Evolutionary conservation across 2,329 filamentous ascomycete genomes (phyloP), one percentile per base, ranked within the genome.

Genomic region (Didymosphaeria variabile): DNA sequence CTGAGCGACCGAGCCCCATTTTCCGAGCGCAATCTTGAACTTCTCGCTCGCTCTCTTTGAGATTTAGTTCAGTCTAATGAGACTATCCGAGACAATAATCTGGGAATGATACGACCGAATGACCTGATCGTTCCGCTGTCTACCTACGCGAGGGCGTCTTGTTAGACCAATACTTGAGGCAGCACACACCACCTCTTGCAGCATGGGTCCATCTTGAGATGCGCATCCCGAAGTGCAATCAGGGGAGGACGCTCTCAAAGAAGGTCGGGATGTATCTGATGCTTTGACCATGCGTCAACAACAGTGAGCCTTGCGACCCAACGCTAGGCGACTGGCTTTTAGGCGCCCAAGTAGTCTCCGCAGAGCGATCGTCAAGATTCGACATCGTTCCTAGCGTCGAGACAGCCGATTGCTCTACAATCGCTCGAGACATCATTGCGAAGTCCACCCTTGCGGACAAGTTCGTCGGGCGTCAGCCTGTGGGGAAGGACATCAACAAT

Each of bases 271-370:
- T 7, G 29, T 32, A 34, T 40, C 13, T 45, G 7, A 40, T 38
- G 32, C 17, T 23, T 19, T 23, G 32, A 32, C 32, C 19, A 19
- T 2, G 32, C 8, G 19, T 52, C 32, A 17, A 34, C 10, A 19
- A 19, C 32, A 23, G 49, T 52, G 32, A 26, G 49, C 49, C 49
- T 52, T 38, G 32, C 49, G 32, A 21, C 32, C 34, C 34, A 40
- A 32, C 31, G 49, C 19, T 40, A 29, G 26, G 6, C 26, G 4
- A 34, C 17, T 36, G 32, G 9, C 5, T 15, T 19, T 19, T 52
- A 51, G 26, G 47, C 47, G 47, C 47, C 47, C 47, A 36, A 17
- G 47, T 34, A 12, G 10, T 19, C 13, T 21, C n/a, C 19, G 15
- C 47, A 51, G 47, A 17, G 47, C 31, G n/a, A 51, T 19, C 45